Evolutionary conservation across 371 early-diverging fungal genomes (phyloP), one percentile per base, ranked within the genome.

Genomic region (Haplosporangium sp.): DNA sequence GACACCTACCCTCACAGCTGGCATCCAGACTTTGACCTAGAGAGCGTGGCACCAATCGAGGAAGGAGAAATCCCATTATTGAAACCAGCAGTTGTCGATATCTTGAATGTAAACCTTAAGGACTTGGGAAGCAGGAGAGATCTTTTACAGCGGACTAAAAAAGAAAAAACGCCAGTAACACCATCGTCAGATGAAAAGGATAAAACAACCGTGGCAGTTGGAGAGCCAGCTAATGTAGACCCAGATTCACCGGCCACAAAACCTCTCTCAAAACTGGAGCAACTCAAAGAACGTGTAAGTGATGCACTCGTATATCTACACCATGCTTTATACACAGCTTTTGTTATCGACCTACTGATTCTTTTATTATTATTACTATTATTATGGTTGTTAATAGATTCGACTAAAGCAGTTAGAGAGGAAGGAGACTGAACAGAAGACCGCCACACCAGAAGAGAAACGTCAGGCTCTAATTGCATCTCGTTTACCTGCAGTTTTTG

Each of bases 21-120:
- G 79, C 79, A 79, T 50, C 65, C 71, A 4, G 74, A 74, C 17
- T 79, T 79, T 74, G 71, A 79, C 57, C 38, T 79, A 38, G 79
- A 79, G 65, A 74, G 61, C 19, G 79, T 79, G 13, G 19, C 71
- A 17, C 35, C 57, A 37, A 59, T 79, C 47, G 71, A 67, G 15
- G 74, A 71, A 55, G 48, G 67, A 17, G 67, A 72, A 11, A n/a
- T 79, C 1, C 79, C 79, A 34, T 20, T 67, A 27, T 48, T 70
- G 35, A 69, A 74, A 20, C 71, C 79, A 34, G 17, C 59, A 4
- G 65, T 71, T 2, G 59, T 79, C 27, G 71, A 77, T 56, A 53
- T 61, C 9, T 69, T 63, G 39, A 50, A 65, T n/a, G 53, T 77
- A 42, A 37, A 67, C 59, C 48, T 73, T n/a, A 55, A 15, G 44